Percentiles rank a stretch among this genome's conserved stretches.
These are phyloP conservation scores for Fusarium poae DNA, from an alignment of 2,329 filamentous ascomycete genomes.

Conservation along the genomic window DNA sequence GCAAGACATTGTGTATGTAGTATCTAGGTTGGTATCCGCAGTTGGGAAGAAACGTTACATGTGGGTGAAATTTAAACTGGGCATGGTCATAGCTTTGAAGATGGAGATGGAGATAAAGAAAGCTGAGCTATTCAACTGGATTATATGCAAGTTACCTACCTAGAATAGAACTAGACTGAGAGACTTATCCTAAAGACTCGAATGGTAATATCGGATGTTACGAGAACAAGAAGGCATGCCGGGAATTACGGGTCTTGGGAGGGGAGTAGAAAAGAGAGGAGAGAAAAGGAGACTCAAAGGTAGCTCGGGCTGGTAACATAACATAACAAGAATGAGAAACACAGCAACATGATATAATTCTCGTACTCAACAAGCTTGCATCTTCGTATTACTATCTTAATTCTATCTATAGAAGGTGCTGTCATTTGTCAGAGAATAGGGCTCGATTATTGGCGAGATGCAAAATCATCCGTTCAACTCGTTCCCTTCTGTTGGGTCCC, in stretches of 20 bases:
- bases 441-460: constrained; percentile 12
- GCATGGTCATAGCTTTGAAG: constrained; percentile 20
- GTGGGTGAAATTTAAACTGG: constrained; percentile 35
- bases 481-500: constrained; percentile 9
- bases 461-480: constrained; percentile 8
- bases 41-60: constrained; percentile 41
- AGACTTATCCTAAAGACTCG: constrained; percentile 18
- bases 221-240: constrained; percentile 21
- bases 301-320: background rate
- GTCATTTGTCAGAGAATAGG: background rate
- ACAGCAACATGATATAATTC: background rate
- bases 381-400: constrained; percentile 16
- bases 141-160: background rate
- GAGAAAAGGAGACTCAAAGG: background rate
- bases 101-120: constrained; percentile 11
- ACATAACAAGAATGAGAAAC: background rate
- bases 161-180: constrained; percentile 3
- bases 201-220: constrained; percentile 19
- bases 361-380: constrained; percentile 7
- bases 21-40: constrained; percentile 26
- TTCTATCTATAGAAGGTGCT: constrained; percentile 15
- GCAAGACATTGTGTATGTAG: background rate
- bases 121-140: background rate
- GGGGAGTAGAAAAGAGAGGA: background rate
- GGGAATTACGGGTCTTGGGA: constrained; percentile 22